Evolutionary conservation across 106 monocot species (phyloP), one percentile per base, ranked within the genome.

Genomic region (Dendrobium catenatum): DNA sequence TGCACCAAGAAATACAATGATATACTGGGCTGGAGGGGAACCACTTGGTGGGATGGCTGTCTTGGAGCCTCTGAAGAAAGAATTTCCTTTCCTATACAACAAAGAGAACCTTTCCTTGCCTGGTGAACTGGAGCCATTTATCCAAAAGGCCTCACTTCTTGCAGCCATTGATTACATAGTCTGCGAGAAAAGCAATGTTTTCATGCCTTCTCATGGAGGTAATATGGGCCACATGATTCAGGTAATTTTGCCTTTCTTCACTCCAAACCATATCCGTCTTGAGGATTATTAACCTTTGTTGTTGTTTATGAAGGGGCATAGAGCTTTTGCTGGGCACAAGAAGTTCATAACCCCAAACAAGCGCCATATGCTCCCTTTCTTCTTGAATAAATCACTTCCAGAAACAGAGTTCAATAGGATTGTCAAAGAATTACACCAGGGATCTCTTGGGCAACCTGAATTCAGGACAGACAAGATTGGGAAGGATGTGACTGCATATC

Each of bases 131-230:
- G 81, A 87, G 15, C 89, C 83, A 1, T 96, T 96, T 41, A 66
- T 80, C 0, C 89, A 90, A 44, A 83, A 79, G 78, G 83, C 96
- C 13, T 96, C 96, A 20, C 54, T 86, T 66, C 93, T 96, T 22
- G 96, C 96, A 29, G 96, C 96, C 37, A 85, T 96, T 24, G 96
- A 96, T 67, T 93, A 90, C 93, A 88, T 96, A 18, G 93, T 96
- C 24, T 87, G 89, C 10, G 96, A 89, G 77, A 87, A 93, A 59
- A 93, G 93, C 46, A 80, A 96, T 75, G 91, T 91, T 24, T 96
- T 96, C 87, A 93, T 96, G 93, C 91, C 96, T 8, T 96, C 96
- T 11, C 96, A 96, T 54, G 96, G 96, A 2, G 96, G 96, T 40
- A 96, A 93, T 83, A 96, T 96, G 96, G 93, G 84, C 44, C 93